Conservation (phyloP, 2,329 filamentous ascomycete species). For the Penicillium sp. region DNA sequence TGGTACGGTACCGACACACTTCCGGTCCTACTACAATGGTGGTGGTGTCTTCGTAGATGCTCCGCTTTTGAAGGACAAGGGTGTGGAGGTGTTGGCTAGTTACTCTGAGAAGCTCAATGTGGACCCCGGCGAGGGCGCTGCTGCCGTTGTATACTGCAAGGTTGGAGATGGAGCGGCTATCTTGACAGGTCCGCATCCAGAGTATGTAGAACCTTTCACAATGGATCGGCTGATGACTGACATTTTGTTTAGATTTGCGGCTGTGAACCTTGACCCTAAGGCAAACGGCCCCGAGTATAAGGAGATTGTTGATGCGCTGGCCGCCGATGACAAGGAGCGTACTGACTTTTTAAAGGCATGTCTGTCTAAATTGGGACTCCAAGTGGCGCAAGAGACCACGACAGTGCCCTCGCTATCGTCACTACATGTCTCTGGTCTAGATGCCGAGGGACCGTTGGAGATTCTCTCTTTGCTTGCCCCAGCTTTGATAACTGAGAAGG, state of each 20-base stretch:
- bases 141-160: constrained; percentile 81
- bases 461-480: constrained; percentile 65
- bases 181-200: constrained; percentile 86
- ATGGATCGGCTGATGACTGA: constrained; percentile 15
- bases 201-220: constrained; percentile 58
- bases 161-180: constrained; percentile 78
- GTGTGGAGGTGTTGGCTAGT: constrained; percentile 78
- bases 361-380: constrained; percentile 77
- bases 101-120: constrained; percentile 76
- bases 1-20: constrained; percentile 60
- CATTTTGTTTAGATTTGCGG: constrained; percentile 68
- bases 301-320: constrained; percentile 67
- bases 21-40: constrained; percentile 87
- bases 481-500: constrained; percentile 66
- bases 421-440: constrained; percentile 75
- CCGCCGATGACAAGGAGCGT: constrained; percentile 69
- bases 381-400: constrained; percentile 69
- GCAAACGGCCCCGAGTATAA: constrained; percentile 69
- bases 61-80: constrained; percentile 59
- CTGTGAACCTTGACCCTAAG: constrained; percentile 71
- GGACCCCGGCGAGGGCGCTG: constrained; percentile 70
- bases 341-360: constrained; percentile 76
- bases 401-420: constrained; percentile 77
- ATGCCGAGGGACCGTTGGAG: constrained; percentile 67
- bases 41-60: constrained; percentile 91